Evolutionary conservation across 176 grass and related monocot genomes (phyloP), one percentile per base, ranked within the genome.

Genomic region (Chloris gayana): DNA sequence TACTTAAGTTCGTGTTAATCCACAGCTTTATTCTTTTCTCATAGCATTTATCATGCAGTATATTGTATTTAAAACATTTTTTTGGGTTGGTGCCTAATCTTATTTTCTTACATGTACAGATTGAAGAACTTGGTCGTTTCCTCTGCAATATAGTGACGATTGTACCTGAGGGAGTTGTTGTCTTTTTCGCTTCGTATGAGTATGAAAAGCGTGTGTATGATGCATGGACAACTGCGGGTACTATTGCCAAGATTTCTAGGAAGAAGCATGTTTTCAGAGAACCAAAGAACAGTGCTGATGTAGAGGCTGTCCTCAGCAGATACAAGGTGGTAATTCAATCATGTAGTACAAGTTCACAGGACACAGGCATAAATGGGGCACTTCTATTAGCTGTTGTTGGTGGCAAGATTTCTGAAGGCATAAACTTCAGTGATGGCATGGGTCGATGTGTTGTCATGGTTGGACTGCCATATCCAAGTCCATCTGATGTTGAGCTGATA

Each of bases 361-460:
- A 39, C 39, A 46, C 72, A 51, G 84, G 84, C 73, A 74, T 81
- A 45, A 98, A 72, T 60, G 95, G 95, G 30, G 95, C 92, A 67
- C 62, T 98, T 89, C 81, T 98, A 39, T 80, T 98, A 42, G 95
- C 95, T 14, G 92, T 94, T 19, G 95, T 98, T 71, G 95, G 95
- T 72, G 95, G 92, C 41, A 94, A 98, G 62, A 98, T 98, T 44
- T 98, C 95, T 32, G 95, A 98, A 83, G 95, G 95, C 44, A 98
- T 98, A 87, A 98, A 98, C 75, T 92, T 98, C 45, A 91, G 92
- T 47, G 90, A 98, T 77, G 92, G 86, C 5, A 94, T 98, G 95
- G 95, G 92, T 51, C 89, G 95, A n/a, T 94, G 95, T 78, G 83
- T 98, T 72, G 62, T 98, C 64, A 94, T 98, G 95, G 90, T 98